These are phyloP conservation scores for Dryadomyces quercivorus DNA, from an alignment of 2,329 filamentous ascomycete species.

Conservation along the genomic window DNA sequence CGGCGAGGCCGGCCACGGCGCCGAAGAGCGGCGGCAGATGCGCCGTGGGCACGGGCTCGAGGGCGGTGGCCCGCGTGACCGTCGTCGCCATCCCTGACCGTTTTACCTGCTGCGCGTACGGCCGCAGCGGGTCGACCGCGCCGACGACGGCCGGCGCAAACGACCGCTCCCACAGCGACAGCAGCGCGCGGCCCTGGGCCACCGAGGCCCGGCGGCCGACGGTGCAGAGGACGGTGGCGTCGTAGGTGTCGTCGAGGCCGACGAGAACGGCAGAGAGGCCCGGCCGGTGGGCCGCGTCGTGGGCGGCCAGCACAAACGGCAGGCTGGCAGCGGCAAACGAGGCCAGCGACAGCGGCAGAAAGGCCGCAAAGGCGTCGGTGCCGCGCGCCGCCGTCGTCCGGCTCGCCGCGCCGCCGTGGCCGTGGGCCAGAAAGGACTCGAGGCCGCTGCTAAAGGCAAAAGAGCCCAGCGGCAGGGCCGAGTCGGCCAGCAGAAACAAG, in stretches of 20 bases:
- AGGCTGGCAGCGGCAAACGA: constrained; percentile 61
- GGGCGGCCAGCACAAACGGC: constrained; percentile 60
- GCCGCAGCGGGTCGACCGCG: constrained; percentile 16
- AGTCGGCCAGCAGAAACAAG: constrained; percentile 67
- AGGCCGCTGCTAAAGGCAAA: constrained; percentile 78
- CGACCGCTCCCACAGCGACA: constrained; percentile 65
- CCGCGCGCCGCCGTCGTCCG: constrained; percentile 12
- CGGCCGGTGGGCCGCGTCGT: too few species aligned
- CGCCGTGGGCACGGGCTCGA: constrained; percentile 35
- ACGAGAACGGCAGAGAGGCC: constrained; percentile 23
- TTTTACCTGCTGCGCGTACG: constrained; percentile 25
- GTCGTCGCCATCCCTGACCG: constrained; percentile 4
- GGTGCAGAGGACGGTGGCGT: constrained; percentile 67
- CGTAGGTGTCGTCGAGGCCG: constrained; percentile 60
- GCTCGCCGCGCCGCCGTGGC: neutral
- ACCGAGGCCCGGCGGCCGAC: constrained; percentile 65
- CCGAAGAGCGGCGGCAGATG: constrained; percentile 65
- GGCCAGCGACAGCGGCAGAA: constrained; percentile 58
- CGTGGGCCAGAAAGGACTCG: constrained; percentile 70
- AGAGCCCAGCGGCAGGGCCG: constrained; percentile 69
- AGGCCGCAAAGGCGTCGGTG: constrained; percentile 43
- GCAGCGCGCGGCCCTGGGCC: constrained; percentile 62
- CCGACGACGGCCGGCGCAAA: constrained; percentile 28
- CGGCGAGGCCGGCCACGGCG: constrained; percentile 48
- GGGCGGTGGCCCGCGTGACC: constrained; percentile 6